phyloP scores from a whole-genome alignment of 2,329 filamentous ascomycete genomes.

The Herpomyces periplanetae region DNA sequence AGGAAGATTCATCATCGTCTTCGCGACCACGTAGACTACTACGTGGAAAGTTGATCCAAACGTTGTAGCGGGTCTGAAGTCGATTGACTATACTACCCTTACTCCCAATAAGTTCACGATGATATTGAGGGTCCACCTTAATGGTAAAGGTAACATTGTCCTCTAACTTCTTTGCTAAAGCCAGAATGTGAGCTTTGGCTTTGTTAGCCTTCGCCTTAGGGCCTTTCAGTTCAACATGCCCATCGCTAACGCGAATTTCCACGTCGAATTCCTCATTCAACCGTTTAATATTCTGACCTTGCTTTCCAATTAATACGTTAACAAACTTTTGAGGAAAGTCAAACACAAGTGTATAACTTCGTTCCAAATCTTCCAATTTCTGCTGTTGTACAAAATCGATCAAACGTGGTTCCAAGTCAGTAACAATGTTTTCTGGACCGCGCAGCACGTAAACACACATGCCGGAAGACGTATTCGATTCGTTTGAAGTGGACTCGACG shows the following conservation, averaged over 20 bases:
- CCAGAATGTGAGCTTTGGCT: constrained; percentile 40
- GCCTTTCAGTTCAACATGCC: constrained; percentile 77
- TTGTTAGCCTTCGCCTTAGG: constrained; percentile 74
- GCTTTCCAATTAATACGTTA: constrained; percentile 34
- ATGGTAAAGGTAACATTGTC: constrained; percentile 59
- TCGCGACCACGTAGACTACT: constrained; percentile 8
- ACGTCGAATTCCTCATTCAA: constrained; percentile 27
- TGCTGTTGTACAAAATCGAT: constrained; percentile 45
- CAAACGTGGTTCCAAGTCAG: constrained; percentile 29
- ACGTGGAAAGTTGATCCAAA: constrained; percentile 82
- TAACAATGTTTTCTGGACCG: constrained; percentile 31
- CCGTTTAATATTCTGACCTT: constrained; percentile 25
- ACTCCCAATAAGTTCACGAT: constrained; percentile 65
- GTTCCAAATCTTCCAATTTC: constrained; percentile 68
- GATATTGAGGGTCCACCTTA: constrained; percentile 72
- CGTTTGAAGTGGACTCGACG: too few relatives aligned
- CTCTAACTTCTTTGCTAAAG: constrained; percentile 39
- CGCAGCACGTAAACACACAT: constrained; percentile 26
- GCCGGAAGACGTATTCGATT: constrained; percentile 8
- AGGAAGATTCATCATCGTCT: constrained; percentile 28
- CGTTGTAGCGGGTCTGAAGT: constrained; percentile 63
- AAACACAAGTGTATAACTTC: constrained; percentile 46
- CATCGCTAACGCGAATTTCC: constrained; percentile 58
- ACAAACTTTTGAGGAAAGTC: constrained; percentile 84
- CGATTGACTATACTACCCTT: constrained; percentile 61